Conservation (phyloP, 1,284 basidiomycete genomes). For the Phellopilus nigrolimitatus region DNA sequence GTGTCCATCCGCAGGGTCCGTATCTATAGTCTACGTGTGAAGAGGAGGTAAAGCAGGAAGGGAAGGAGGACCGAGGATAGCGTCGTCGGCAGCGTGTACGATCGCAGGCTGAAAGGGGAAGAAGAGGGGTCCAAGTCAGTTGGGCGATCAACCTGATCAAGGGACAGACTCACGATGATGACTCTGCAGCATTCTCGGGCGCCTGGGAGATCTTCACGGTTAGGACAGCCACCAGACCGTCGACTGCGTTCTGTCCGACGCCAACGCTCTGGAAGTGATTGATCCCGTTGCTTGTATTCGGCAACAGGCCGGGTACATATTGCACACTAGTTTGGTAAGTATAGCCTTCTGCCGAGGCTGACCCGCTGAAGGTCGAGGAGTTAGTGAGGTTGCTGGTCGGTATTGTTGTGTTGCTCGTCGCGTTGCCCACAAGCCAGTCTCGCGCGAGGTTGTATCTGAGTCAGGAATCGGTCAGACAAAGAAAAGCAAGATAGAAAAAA, state of each 20-base stretch:
- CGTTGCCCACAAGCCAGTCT: conserved; percentile 81
- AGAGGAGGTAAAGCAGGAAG: conserved; percentile 9
- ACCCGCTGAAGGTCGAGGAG: conserved; percentile 50
- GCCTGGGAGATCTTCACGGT: conserved; percentile 59
- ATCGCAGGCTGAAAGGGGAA: not conserved
- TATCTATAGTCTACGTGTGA: conserved; percentile 11
- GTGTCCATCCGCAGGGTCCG: not conserved
- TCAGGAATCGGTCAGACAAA: not conserved
- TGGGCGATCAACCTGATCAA: not conserved
- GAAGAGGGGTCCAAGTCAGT: not conserved
- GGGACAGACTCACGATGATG: conserved; percentile 12
- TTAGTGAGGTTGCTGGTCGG: conserved; percentile 56
- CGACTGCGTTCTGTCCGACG: conserved; percentile 60
- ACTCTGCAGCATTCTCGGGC: conserved; percentile 9
- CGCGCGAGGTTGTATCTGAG: conserved; percentile 53
- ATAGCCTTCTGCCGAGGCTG: conserved; percentile 53
- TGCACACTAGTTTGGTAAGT: conserved; percentile 66
- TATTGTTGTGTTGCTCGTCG: conserved; percentile 47
- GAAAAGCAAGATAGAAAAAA: not conserved
- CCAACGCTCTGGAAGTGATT: conserved; percentile 73
- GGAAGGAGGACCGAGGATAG: conserved; percentile 7
- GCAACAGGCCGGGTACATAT: conserved; percentile 65
- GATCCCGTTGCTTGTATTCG: conserved; percentile 67
- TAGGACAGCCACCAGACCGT: conserved; percentile 83
- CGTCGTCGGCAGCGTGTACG: not conserved